Evolutionary conservation across 2,329 filamentous ascomycete genomes (phyloP), one percentile per base, ranked within the genome.

Genomic region (Rasamsonia emersonii): DNA sequence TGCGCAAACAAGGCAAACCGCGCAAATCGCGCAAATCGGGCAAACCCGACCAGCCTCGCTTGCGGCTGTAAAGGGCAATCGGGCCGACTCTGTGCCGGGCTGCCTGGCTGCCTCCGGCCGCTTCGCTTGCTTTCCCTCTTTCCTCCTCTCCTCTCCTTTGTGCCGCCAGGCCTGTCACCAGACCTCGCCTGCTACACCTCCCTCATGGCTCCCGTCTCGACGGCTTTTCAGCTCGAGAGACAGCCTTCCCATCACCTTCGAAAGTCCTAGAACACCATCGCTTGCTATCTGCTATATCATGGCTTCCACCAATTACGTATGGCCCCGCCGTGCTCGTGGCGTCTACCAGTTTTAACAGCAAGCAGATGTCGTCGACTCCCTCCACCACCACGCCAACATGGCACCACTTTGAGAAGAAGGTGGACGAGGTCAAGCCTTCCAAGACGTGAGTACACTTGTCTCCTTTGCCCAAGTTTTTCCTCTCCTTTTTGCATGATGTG

Each of bases 371-470:
- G 48, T 79, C 82, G 40, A 71, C 71, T 40, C 68, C 82, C 47
- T 84, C 82, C 39, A 81, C 79, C 33, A 69, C 81, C 33, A 83
- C 79, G 50, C 77, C 82, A 40, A 65, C 71, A 51, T 79, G 75
- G 59, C 75, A 82, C 61, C 65, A 73, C 43, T 95, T 95, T 61
- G 81, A 91, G 50, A 71, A 73, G 55, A 83, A 84, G 54, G 77
- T 93, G 36, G 81, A 88, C 46, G 81, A 88, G 46, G 77, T 88
- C 49, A 89, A 86, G 54, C 77, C 85, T 29, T 82, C 83, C 19
- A 98, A 96, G 64, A 85, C 79, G 91, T 94, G 79, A 65, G 80
- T 73, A 37, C 24, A 35, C 32, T 9, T 27, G 31, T 35, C 33
- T 17, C 35, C 39, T 28, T 51, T 33, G 30, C 18, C 33, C 28